Evolutionary conservation across 768 basidiomycete species (phyloP), one percentile per base, ranked within the genome.

Genomic region (Lactarius akahatsu): DNA sequence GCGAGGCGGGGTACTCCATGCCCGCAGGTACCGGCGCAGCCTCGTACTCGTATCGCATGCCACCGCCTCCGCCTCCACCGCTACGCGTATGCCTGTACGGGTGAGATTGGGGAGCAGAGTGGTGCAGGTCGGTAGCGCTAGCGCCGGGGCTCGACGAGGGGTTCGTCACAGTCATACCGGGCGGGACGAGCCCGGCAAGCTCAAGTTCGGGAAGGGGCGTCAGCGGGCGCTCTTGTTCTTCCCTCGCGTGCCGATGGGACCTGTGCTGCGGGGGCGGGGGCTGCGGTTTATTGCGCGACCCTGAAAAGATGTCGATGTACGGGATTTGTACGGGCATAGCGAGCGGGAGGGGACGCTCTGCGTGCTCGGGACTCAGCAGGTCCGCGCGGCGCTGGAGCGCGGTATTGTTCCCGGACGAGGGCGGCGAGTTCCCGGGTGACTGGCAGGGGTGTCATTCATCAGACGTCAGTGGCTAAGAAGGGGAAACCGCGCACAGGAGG

Each of bases 361-460:
- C 69, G 38, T 68, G 52, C 20, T 77, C 75, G 5, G 76, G 76
- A 30, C 75, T 77, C 20, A 77, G 71, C 11, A 77, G 65, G 34
- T 72, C 71, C 10, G 69, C 30, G 4, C 50, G 74, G 10, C 72
- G 66, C 18, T 70, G 70, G n/a, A 62, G 52, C 3, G 40, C 59
- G 4, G 70, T 67, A 28, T 56, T 64, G 6, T 66, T 45, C 3
- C 50, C 60, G 0, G 73, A 71, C 4, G 69, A 65, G 38, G 69
- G 72, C 7, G 65, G 69, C 1, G 69, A 72, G 23, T 68, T 40
- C 0, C 62, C 71, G 0, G 71, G 72, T 0, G 73, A 75, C 73
- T 76, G 64, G 0, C 40, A 57, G n/a, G 10, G 9, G 8, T 30
- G 7, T n/a, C 23, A 63, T 38, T n/a, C 13, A 23, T 23, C 13